phyloP scores from a whole-genome alignment of 352 stramenopile species.

The Globisporangium ultimum region DNA sequence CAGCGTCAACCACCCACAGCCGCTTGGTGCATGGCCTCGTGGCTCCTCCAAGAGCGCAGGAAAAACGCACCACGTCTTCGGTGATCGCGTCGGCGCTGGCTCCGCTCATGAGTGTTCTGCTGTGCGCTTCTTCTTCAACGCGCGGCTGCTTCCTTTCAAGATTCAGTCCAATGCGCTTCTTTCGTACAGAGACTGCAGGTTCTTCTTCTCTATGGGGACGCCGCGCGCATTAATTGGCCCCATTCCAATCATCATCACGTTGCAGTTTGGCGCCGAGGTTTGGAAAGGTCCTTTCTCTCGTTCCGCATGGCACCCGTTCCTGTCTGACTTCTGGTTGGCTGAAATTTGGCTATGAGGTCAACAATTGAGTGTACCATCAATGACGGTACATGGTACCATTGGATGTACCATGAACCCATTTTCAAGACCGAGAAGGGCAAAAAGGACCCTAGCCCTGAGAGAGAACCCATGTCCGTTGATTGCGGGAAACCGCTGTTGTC shows the following conservation, averaged over 20 bases:
- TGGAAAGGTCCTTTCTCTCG: not conserved
- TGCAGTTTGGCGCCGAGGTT: conserved; percentile 5
- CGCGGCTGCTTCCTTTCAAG: not conserved
- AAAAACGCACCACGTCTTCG: conserved; percentile 39
- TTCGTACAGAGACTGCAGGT: not conserved
- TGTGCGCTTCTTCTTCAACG: not conserved
- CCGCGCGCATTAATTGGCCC: not conserved
- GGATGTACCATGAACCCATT: conserved; percentile 11
- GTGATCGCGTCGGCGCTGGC: conserved; percentile 12
- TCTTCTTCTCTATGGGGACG: conserved; percentile 1
- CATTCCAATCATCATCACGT: not conserved
- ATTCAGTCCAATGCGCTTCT: not conserved
- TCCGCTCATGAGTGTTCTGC: not conserved
- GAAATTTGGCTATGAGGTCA: not conserved
- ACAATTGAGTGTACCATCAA: not conserved
- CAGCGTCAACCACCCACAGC: too few species aligned
- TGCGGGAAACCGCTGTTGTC: not conserved
- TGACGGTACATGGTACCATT: not conserved
- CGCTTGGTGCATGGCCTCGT: too few species aligned
- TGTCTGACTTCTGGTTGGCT: not conserved
- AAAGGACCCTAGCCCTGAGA: too few species aligned
- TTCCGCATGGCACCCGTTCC: conserved; percentile 2
- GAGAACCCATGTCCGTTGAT: too few species aligned
- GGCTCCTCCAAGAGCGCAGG: too few species aligned
- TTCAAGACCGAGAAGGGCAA: conserved; percentile 2